A percentile compares a stretch with the other conserved stretches of the same genome.
Conservation (phyloP, 164 flowering plant genomes). For the Brasenia schreberi region DNA sequence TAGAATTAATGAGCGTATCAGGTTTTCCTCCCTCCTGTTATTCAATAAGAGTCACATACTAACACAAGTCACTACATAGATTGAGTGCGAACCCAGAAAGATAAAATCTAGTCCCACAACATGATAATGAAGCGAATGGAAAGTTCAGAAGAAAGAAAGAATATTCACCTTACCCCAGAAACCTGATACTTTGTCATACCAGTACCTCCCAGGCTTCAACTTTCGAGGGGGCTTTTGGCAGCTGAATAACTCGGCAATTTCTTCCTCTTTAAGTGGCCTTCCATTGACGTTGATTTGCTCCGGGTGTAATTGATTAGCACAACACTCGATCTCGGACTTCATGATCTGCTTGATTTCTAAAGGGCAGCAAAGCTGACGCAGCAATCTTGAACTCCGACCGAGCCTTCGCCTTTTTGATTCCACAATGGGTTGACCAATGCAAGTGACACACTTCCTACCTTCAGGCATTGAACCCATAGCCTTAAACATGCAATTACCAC, state of each 20-base stretch:
- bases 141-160: neutral
- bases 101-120: neutral
- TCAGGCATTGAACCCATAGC: conserved; percentile 70
- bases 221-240: conserved; percentile 34
- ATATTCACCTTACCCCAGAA: conserved; percentile 45
- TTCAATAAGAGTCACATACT: neutral
- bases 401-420: conserved; percentile 29
- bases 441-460: conserved; percentile 45
- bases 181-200: conserved; percentile 55
- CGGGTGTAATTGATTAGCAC: conserved; percentile 39
- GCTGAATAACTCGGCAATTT: conserved; percentile 30
- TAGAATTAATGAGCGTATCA: conserved; percentile 33
- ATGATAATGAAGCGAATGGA: conserved; percentile 1
- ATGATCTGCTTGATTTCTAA: conserved; percentile 43
- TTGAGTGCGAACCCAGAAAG: neutral
- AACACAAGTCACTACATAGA: neutral
- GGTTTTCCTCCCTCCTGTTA: conserved; percentile 45
- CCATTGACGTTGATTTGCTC: conserved; percentile 44
- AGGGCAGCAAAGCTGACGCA: conserved; percentile 30
- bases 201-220: conserved; percentile 41
- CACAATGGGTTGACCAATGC: conserved; percentile 39
- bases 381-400: conserved; percentile 36
- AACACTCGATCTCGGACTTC: conserved; percentile 45
- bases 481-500: conserved; percentile 38
- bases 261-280: conserved; percentile 27